Evolutionary conservation across 805 yeast species (phyloP).

Genomic region (Myxozyma mucilagina): DNA sequence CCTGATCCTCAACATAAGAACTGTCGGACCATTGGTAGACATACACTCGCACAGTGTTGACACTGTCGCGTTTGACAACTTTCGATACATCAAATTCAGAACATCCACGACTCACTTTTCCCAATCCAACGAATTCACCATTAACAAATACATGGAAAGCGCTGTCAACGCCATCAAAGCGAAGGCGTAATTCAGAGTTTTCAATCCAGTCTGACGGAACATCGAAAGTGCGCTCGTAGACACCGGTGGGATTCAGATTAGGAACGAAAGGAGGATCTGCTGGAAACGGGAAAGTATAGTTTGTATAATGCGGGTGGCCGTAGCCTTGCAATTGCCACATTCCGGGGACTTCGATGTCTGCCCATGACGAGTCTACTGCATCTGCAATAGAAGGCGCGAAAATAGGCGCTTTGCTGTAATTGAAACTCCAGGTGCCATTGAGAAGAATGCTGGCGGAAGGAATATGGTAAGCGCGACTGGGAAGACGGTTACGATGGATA

Average conservation of each 20-base stretch:
- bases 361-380: conserved; percentile 21
- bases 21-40: conserved; percentile 44
- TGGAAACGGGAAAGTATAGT: conserved; percentile 40
- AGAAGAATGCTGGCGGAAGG: conserved; percentile 23
- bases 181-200: conserved; percentile 32
- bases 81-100: conserved; percentile 40
- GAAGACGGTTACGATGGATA: conserved; percentile 22
- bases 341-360: conserved; percentile 40
- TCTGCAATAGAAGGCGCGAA: conserved; percentile 17
- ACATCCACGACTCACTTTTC: conserved; percentile 30
- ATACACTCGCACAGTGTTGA: conserved; percentile 20
- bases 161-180: conserved; percentile 45
- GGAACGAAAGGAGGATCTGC: conserved; percentile 44
- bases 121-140: conserved; percentile 40
- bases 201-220: conserved; percentile 31
- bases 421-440: conserved; percentile 38
- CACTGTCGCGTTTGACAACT: conserved; percentile 20
- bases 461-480: conserved; percentile 23
- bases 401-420: conserved; percentile 21
- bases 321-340: conserved; percentile 45
- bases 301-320: conserved; percentile 43
- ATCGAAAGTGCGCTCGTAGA: conserved; percentile 38
- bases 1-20: conserved; percentile 45
- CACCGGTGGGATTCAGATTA: conserved; percentile 41
- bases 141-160: conserved; percentile 42